These are phyloP conservation scores for Penicillium sumatraense DNA, from an alignment of 2,329 filamentous ascomycete genomes.

Conservation along the genomic window DNA sequence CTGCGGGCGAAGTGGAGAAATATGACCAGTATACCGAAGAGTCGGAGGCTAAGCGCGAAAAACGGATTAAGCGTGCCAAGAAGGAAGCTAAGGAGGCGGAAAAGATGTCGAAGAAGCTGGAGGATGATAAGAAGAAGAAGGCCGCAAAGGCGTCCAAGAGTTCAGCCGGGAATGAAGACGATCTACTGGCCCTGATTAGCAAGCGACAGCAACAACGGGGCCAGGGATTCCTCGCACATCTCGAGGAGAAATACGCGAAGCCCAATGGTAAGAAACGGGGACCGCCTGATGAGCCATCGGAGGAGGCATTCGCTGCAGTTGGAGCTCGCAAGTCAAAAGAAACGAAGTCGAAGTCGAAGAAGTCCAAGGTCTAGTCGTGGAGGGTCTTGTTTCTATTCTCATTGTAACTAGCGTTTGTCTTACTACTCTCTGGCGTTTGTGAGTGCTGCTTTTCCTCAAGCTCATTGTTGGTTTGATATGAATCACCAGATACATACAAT, in stretches of 20 bases:
- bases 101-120: slow-evolving; percentile 74
- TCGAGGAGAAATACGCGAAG: slow-evolving; percentile 76
- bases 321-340: slow-evolving; percentile 36
- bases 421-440: no score
- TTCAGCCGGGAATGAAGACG: slow-evolving; percentile 42
- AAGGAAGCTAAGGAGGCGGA: slow-evolving; percentile 74
- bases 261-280: slow-evolving; percentile 49
- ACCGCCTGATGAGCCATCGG: slow-evolving; percentile 59
- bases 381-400: not conserved
- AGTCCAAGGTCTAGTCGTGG: slow-evolving; percentile 26
- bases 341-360: slow-evolving; percentile 37
- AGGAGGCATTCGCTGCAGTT: slow-evolving; percentile 62
- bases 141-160: slow-evolving; percentile 37
- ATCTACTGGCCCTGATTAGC: slow-evolving; percentile 75
- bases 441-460: no score
- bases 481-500: no score
- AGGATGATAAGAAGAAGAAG: slow-evolving; percentile 72
- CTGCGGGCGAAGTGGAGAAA: slow-evolving; percentile 65
- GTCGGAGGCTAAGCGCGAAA: slow-evolving; percentile 65
- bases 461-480: no score
- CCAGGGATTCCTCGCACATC: slow-evolving; percentile 68
- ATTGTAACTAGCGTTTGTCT: slow-evolving; percentile 8
- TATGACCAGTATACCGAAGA: slow-evolving; percentile 76
- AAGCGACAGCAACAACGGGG: slow-evolving; percentile 68
- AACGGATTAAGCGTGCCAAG: slow-evolving; percentile 64